Evolutionary conservation across 2,329 filamentous ascomycete species (phyloP).

Genomic region (Fusarium sp.): DNA sequence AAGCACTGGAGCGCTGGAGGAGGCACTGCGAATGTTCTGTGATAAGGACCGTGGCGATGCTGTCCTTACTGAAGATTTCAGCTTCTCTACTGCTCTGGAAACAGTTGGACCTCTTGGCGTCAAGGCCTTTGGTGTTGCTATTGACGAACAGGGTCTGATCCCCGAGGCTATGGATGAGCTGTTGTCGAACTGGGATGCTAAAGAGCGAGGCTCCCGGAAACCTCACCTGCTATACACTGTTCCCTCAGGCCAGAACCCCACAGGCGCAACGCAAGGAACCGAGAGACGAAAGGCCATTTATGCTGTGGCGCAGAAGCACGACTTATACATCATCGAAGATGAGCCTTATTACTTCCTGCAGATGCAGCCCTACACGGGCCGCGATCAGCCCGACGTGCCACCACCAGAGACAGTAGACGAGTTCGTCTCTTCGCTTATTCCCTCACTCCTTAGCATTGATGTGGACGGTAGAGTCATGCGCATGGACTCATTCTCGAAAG

Average conservation of each 20-base stretch:
- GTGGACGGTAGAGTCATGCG: constrained; percentile 88
- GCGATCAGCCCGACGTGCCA: constrained; percentile 61
- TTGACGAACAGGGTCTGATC: constrained; percentile 66
- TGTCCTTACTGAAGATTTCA: constrained; percentile 89
- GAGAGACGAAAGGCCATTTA: constrained; percentile 80
- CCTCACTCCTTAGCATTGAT: constrained; percentile 83
- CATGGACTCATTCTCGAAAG: constrained; percentile 94
- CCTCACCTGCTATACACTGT: constrained; percentile 70
- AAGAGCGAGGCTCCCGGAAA: constrained; percentile 58
- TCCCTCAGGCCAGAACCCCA: constrained; percentile 89
- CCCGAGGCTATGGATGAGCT: constrained; percentile 65
- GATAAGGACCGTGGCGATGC: constrained; percentile 76
- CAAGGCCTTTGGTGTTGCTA: constrained; percentile 61
- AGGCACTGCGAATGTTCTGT: constrained; percentile 84
- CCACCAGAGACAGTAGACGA: constrained; percentile 72
- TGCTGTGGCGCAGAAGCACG: constrained; percentile 82
- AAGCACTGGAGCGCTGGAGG: constrained; percentile 87
- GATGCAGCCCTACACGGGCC: constrained; percentile 78
- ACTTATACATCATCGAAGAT: constrained; percentile 89
- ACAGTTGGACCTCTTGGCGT: constrained; percentile 67
- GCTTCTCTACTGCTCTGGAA: constrained; percentile 79
- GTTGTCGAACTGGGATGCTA: constrained; percentile 62
- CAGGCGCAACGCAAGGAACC: constrained; percentile 80
- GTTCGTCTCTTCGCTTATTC: constrained; percentile 73
- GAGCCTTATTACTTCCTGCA: constrained; percentile 96